Percentiles rank a stretch among this genome's conserved stretches.
Evolutionary conservation across 495 filamentous ascomycete species (phyloP).

Genomic region (Tuber brumale): DNA sequence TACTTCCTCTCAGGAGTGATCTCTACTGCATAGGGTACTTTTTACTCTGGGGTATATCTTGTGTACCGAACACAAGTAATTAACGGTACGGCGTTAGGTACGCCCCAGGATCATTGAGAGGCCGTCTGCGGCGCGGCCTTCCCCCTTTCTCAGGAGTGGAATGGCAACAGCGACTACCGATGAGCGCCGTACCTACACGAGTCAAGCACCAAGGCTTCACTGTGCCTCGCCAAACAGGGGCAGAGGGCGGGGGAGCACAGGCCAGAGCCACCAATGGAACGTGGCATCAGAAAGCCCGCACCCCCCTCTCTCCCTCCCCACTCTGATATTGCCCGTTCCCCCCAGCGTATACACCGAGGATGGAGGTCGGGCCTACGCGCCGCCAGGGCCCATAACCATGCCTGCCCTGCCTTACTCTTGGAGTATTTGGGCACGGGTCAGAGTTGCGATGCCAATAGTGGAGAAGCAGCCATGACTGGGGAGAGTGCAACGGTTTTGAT

Average conservation of each 20-base stretch:
- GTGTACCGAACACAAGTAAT: not conserved
- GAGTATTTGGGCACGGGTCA: not conserved
- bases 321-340: not conserved
- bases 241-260: not conserved
- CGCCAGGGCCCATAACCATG: not conserved
- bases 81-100: not conserved
- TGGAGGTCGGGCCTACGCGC: not conserved
- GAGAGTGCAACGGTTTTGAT: not conserved
- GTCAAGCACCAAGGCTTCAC: not conserved
- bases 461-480: not conserved
- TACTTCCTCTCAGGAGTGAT: not conserved
- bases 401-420: not conserved
- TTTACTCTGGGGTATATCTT: not conserved
- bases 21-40: not conserved
- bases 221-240: not conserved
- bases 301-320: not conserved
- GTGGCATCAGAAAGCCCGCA: not conserved
- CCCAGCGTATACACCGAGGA: not conserved
- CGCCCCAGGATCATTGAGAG: not conserved
- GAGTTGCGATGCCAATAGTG: not conserved
- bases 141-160: not conserved
- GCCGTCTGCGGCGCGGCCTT: not conserved
- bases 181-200: not conserved
- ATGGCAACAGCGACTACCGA: not conserved
- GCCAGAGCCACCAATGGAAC: not conserved